These are phyloP conservation scores for Dioscorea alata DNA, from an alignment of 106 monocot species.

Conservation along the genomic window DNA sequence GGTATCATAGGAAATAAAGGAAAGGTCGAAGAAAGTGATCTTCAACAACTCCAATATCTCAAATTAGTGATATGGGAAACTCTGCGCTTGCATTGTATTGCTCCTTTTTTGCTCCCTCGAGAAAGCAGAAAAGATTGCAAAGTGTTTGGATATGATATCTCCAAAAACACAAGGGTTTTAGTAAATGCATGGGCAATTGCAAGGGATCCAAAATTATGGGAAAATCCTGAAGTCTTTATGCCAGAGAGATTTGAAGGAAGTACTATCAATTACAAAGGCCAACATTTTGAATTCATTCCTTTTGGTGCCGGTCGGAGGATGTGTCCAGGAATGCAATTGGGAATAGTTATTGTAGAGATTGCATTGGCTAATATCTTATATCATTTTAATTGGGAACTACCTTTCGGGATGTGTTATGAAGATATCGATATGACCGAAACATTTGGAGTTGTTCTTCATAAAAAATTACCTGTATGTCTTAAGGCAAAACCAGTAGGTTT, in stretches of 20 bases:
- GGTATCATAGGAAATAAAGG: conserved; percentile 3
- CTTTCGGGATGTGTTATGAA: conserved; percentile 2
- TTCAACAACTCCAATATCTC: conserved; percentile 19
- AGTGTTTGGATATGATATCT: conserved; percentile 24
- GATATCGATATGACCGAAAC: conserved; percentile 25
- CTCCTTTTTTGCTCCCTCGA: conserved; percentile 19
- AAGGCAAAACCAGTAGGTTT: no score
- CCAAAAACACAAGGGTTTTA: conserved; percentile 15
- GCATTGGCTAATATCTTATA: conserved; percentile 27
- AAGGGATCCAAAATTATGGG: conserved; percentile 20
- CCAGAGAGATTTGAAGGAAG: conserved; percentile 32
- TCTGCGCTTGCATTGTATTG: conserved; percentile 19
- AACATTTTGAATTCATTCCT: conserved; percentile 21
- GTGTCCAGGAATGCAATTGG: conserved; percentile 28
- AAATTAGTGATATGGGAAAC: conserved; percentile 28
- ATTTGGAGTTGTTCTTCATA: conserved; percentile 2
- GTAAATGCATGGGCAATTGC: conserved; percentile 23
- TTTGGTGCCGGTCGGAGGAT: conserved; percentile 31
- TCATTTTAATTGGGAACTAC: conserved; percentile 25
- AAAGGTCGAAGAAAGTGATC: conserved; percentile 8
- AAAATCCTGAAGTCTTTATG: conserved; percentile 18
- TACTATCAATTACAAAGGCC: conserved; percentile 16
- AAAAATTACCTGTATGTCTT: no score
- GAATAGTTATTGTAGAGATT: conserved; percentile 12
- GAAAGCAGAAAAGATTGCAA: conserved; percentile 7